Conservation (phyloP, 176 grass and related monocot genomes). For the Thalia dealbata region DNA sequence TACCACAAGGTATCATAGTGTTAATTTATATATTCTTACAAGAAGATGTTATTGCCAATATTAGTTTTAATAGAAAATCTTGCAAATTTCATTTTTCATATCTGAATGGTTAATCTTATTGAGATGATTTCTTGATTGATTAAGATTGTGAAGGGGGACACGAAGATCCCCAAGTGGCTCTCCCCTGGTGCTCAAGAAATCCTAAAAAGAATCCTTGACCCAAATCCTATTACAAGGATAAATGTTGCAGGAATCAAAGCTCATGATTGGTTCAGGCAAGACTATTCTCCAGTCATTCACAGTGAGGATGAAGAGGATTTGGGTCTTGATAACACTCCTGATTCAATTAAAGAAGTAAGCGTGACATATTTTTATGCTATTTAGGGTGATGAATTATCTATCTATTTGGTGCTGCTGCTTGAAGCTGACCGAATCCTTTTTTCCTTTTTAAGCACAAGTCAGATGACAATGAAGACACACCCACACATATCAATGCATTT, state of each 20-base stretch:
- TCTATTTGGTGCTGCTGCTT: neutral
- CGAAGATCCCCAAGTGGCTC: conserved; percentile 50
- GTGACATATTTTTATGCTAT: neutral
- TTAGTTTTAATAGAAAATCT: too few relatives aligned
- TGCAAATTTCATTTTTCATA: too few relatives aligned
- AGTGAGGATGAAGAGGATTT: conserved; percentile 50
- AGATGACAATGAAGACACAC: conserved; percentile 16
- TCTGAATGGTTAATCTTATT: too few relatives aligned
- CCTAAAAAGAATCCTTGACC: conserved; percentile 65
- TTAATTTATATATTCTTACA: neutral
- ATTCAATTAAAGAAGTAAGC: conserved; percentile 51
- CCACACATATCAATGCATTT: conserved; percentile 66
- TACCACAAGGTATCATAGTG: conserved; percentile 65
- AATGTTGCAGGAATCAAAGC: conserved; percentile 51
- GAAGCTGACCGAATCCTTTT: neutral
- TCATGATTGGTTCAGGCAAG: conserved; percentile 58
- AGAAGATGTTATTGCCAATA: too few relatives aligned
- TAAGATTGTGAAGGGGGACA: conserved; percentile 71
- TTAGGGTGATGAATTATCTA: neutral
- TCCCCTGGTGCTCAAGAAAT: conserved; percentile 40
- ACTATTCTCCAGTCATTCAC: conserved; percentile 41
- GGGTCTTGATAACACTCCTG: conserved; percentile 16
- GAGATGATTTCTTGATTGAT: neutral
- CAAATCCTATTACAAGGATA: conserved; percentile 48
- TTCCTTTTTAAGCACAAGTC: conserved; percentile 25